These are phyloP conservation scores for Apiotrichum sp. DNA, from an alignment of 1,284 basidiomycete genomes.

Conservation along the genomic window DNA sequence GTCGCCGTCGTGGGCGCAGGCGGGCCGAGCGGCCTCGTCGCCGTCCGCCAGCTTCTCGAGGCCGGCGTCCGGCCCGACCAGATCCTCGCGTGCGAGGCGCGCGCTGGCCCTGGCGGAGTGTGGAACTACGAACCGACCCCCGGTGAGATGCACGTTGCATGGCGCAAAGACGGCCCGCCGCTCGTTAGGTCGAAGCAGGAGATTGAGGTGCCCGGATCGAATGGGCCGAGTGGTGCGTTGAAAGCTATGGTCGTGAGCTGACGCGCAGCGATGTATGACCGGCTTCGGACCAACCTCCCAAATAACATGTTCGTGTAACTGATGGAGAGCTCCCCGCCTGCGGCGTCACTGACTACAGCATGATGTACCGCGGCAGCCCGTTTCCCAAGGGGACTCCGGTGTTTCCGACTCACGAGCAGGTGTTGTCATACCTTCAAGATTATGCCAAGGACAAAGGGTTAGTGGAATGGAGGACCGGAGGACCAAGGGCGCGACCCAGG, in stretches of 20 bases:
- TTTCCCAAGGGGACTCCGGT: conserved; percentile 17
- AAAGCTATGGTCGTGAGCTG: neutral
- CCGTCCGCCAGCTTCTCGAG: conserved; percentile 43
- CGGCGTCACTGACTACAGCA: conserved; percentile 2
- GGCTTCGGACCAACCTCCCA: conserved; percentile 38
- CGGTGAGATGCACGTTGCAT: conserved; percentile 11
- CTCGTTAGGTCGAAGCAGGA: conserved; percentile 11
- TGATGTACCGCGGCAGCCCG: conserved; percentile 19
- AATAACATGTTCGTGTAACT: conserved; percentile 8
- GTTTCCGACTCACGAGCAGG: conserved; percentile 18
- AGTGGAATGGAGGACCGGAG: neutral
- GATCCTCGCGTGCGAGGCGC: conserved; percentile 28
- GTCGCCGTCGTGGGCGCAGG: conserved; percentile 50
- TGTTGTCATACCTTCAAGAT: conserved; percentile 15
- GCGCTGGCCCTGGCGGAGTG: conserved; percentile 19
- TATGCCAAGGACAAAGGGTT: conserved; percentile 15
- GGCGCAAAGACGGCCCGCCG: conserved; percentile 11
- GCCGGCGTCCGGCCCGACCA: conserved; percentile 23
- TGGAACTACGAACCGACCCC: conserved; percentile 22
- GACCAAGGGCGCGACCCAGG: too few relatives aligned
- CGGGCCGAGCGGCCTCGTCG: conserved; percentile 43
- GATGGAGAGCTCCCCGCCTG: neutral
- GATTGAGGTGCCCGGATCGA: conserved; percentile 1
- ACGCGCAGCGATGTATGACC: conserved; percentile 16
- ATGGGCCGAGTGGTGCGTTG: conserved; percentile 18